Conservation (phyloP, 495 filamentous ascomycete species). For the Podospora anserina region DNA sequence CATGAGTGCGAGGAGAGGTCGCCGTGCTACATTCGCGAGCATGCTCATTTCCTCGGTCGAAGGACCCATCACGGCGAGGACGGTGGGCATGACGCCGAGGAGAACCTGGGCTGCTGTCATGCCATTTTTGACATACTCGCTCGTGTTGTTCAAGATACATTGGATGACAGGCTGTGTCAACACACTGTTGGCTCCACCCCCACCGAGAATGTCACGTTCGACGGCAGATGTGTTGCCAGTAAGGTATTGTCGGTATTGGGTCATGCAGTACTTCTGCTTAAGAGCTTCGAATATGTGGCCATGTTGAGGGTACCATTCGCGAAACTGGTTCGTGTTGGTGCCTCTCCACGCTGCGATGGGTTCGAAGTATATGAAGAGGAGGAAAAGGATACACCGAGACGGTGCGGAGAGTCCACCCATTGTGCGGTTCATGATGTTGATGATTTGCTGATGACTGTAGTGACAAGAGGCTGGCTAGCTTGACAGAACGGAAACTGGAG, state of each 20-base stretch:
- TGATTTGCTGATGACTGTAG: no score
- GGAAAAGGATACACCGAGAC: no score
- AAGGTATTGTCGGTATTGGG: background rate
- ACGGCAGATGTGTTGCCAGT: background rate
- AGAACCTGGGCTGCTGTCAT: conserved; percentile 24
- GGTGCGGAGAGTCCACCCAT: no score
- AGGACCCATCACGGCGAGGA: conserved; percentile 24
- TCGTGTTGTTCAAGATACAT: conserved; percentile 24
- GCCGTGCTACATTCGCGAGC: conserved; percentile 17
- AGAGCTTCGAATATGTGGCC: background rate
- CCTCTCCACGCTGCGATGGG: no score
- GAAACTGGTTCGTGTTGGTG: background rate
- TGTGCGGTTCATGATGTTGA: no score
- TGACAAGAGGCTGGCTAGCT: no score
- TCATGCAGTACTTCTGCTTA: background rate
- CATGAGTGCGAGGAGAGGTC: conserved; percentile 20
- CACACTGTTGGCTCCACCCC: background rate
- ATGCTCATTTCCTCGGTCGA: conserved; percentile 18
- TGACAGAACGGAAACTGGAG: no score
- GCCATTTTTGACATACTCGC: conserved; percentile 22
- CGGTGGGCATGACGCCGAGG: conserved; percentile 25
- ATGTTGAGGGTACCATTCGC: background rate
- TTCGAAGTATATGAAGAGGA: no score
- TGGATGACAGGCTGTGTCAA: conserved; percentile 19
- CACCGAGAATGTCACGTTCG: background rate